Evolutionary conservation across 1,284 basidiomycete species (phyloP).

Genomic region (Ceratobasidium sp.): DNA sequence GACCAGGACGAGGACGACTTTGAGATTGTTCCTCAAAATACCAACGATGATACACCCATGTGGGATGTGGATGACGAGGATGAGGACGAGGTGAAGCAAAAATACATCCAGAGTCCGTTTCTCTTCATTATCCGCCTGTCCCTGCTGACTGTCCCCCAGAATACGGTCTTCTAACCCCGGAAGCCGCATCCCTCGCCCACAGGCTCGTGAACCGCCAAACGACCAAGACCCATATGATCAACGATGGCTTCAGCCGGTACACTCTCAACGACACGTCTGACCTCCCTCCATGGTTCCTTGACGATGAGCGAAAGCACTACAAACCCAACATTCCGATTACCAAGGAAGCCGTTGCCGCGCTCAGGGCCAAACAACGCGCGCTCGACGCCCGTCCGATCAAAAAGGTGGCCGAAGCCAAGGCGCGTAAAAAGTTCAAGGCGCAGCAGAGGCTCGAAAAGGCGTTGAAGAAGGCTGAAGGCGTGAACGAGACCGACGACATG

Average conservation of each 20-base stretch:
- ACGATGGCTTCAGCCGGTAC: constrained; percentile 96
- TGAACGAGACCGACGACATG: constrained; percentile 89
- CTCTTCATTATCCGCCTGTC: constrained; percentile 33
- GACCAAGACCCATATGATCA: constrained; percentile 88
- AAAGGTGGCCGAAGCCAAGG: constrained; percentile 98
- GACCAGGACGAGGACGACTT: constrained; percentile 61
- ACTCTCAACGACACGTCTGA: constrained; percentile 91
- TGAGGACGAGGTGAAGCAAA: constrained; percentile 74
- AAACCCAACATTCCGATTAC: constrained; percentile 95
- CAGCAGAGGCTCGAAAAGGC: constrained; percentile 87
- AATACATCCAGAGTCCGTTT: constrained; percentile 71
- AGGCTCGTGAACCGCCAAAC: constrained; percentile 90
- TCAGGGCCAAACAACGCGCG: constrained; percentile 90
- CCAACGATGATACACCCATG: constrained; percentile 66
- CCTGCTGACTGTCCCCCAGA: constrained; percentile 56
- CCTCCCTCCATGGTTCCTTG: constrained; percentile 95
- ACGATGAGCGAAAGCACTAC: constrained; percentile 94
- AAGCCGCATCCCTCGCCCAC: constrained; percentile 92
- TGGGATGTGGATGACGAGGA: constrained; percentile 87
- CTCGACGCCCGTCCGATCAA: constrained; percentile 98
- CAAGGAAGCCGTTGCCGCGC: constrained; percentile 89
- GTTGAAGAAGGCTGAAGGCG: constrained; percentile 94
- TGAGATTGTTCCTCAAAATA: constrained; percentile 73
- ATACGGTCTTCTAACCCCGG: constrained; percentile 85
- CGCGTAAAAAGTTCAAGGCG: constrained; percentile 93